Evolutionary conservation across 1,284 basidiomycete genomes (phyloP).

Genomic region (Porogramme epimiltina): DNA sequence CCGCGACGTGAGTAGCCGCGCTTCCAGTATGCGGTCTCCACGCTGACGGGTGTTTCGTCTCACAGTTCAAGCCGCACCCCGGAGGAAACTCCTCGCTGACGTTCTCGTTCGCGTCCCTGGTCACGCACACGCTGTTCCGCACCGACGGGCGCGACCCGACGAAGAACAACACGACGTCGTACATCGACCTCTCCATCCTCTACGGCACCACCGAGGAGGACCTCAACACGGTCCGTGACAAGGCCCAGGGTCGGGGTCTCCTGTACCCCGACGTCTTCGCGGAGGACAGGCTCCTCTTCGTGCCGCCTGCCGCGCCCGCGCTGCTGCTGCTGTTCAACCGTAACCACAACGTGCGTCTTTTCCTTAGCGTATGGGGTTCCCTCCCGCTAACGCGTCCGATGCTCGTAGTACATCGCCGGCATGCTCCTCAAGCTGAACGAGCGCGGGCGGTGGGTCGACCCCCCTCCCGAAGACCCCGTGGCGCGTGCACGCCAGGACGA

Average conservation of each 20-base stretch:
- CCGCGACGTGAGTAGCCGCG: slow-evolving; percentile 43
- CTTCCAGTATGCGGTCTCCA: too few relatives aligned
- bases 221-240: slow-evolving; percentile 24
- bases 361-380: neutral
- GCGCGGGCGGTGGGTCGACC: slow-evolving; percentile 42
- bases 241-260: slow-evolving; percentile 52
- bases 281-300: slow-evolving; percentile 66
- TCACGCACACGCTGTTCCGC: slow-evolving; percentile 77
- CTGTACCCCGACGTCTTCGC: slow-evolving; percentile 73
- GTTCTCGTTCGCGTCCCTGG: slow-evolving; percentile 77
- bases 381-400: slow-evolving; percentile 4
- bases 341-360: slow-evolving; percentile 65
- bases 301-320: slow-evolving; percentile 74
- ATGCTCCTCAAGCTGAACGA: slow-evolving; percentile 75
- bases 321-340: slow-evolving; percentile 70
- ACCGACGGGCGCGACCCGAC: slow-evolving; percentile 55
- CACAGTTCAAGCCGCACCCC: slow-evolving; percentile 19
- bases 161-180: slow-evolving; percentile 72
- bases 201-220: slow-evolving; percentile 65
- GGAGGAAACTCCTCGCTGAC: slow-evolving; percentile 62
- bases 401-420: slow-evolving; percentile 66
- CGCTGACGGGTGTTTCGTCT: too few relatives aligned
- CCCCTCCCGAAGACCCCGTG: slow-evolving; percentile 33
- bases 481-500: slow-evolving; percentile 56
- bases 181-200: slow-evolving; percentile 77